Evolutionary conservation across 225 moss, liverwort and hornwort genomes (phyloP).

Genomic region (Polytrichum commune): DNA sequence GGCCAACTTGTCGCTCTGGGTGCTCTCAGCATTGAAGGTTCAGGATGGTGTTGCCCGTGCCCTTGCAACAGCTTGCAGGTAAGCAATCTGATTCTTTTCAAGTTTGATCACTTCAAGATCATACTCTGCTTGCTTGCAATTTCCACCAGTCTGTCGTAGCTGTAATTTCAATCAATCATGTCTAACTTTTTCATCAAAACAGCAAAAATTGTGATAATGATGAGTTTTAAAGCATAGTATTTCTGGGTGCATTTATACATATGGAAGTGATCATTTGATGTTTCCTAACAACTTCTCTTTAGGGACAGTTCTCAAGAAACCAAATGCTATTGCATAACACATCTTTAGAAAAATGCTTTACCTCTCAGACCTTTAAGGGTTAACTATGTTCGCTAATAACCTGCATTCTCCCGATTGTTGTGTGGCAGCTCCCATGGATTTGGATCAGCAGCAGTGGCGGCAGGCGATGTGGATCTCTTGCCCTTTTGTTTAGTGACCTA

Average conservation of each 20-base stretch:
- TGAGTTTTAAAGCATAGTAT: too few species aligned
- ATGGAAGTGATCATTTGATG: too few species aligned
- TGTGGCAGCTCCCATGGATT: slow-evolving; percentile 50
- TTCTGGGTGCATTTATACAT: too few species aligned
- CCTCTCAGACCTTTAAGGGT: too few species aligned
- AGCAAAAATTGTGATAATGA: too few species aligned
- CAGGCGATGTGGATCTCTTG: slow-evolving; percentile 49
- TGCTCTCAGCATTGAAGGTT: slow-evolving; percentile 46
- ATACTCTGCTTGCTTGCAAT: too few species aligned
- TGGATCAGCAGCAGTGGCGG: slow-evolving; percentile 50
- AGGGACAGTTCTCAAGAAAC: too few species aligned
- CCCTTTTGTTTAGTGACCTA: slow-evolving; percentile 52
- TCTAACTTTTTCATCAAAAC: neutral
- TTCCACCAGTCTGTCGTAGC: too few species aligned
- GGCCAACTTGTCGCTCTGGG: slow-evolving; percentile 41
- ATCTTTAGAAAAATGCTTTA: too few species aligned
- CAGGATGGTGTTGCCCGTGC: slow-evolving; percentile 38
- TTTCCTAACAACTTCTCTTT: too few species aligned
- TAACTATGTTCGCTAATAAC: neutral
- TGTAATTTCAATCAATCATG: neutral
- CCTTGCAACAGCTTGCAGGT: slow-evolving; percentile 56
- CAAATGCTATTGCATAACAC: too few species aligned
- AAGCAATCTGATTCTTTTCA: neutral
- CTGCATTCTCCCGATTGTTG: neutral
- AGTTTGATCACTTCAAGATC: neutral